phyloP scores from a whole-genome alignment of 805 yeast genomes.

The Torulaspora microellipsoides region DNA sequence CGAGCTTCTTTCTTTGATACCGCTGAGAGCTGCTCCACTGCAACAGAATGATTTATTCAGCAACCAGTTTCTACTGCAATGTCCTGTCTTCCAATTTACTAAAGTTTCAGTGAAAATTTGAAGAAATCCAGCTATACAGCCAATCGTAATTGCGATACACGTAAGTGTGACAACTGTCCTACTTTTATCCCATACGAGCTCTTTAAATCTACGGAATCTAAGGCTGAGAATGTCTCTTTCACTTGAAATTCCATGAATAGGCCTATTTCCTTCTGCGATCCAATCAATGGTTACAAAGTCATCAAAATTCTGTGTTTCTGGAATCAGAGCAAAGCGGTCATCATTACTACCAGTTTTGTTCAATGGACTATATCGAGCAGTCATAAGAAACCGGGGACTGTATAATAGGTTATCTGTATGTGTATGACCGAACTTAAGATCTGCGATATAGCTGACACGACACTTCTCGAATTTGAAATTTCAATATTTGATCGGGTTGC shows the following conservation, averaged over 20 bases:
- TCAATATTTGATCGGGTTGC: too few relatives aligned
- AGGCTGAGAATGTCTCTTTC: conserved; percentile 10
- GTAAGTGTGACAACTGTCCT: conserved; percentile 67
- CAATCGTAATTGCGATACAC: conserved; percentile 69
- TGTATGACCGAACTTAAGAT: too few relatives aligned
- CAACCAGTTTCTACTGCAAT: conserved; percentile 66
- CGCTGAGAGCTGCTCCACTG: conserved; percentile 43
- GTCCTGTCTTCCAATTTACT: conserved; percentile 73
- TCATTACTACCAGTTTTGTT: conserved; percentile 1
- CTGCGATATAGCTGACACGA: too few relatives aligned
- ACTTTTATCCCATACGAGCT: conserved; percentile 27
- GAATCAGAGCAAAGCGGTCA: conserved; percentile 12
- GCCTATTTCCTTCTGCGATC: conserved; percentile 53
- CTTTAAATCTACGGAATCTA: conserved; percentile 11
- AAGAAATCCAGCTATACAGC: conserved; percentile 75
- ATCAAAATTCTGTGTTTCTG: conserved; percentile 42
- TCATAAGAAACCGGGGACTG: neutral
- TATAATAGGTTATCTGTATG: too few relatives aligned
- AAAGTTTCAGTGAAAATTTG: conserved; percentile 83
- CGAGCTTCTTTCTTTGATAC: conserved; percentile 19
- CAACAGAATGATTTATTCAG: conserved; percentile 79
- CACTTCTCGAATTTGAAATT: too few relatives aligned
- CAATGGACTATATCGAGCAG: conserved; percentile 7
- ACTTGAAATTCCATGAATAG: conserved; percentile 9
- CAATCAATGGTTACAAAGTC: conserved; percentile 67